These are phyloP conservation scores for Herpetomonas samuelpessoai DNA, from an alignment of 208 protist genomes.

Conservation along the genomic window DNA sequence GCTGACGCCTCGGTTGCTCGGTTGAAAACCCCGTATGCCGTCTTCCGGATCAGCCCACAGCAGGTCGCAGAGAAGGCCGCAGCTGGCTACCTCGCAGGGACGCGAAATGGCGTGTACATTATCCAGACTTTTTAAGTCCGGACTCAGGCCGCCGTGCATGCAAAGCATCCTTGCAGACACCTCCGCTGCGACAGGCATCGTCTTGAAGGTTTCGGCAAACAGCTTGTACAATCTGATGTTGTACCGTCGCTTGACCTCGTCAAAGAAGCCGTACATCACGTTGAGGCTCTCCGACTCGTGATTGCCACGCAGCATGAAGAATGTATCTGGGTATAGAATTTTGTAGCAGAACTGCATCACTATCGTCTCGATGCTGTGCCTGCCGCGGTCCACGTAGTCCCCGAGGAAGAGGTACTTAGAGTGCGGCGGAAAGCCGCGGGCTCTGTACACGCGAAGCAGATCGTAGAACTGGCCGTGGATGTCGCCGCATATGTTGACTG, in stretches of 20 bases:
- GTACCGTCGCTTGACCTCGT: constrained; percentile 94
- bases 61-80: constrained; percentile 94
- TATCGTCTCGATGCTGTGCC: constrained; percentile 94
- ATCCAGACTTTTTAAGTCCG: constrained; percentile 98
- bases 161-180: constrained; percentile 94
- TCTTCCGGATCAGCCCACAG: no score
- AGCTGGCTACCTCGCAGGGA: constrained; percentile 34
- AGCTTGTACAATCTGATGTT: constrained; percentile 49
- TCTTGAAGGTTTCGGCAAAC: constrained; percentile 71
- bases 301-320: constrained; percentile 99
- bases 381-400: constrained; percentile 99
- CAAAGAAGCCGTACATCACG: constrained; percentile 99
- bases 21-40: constrained; percentile 54
- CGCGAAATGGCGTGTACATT: constrained; percentile 86
- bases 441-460: constrained; percentile 93
- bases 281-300: constrained; percentile 99
- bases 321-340: constrained; percentile 95
- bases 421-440: constrained; percentile 71
- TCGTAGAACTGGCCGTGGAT: constrained; percentile 97
- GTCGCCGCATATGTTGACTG: constrained; percentile 92
- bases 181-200: constrained; percentile 89
- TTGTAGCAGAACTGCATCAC: constrained; percentile 93
- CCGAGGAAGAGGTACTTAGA: constrained; percentile 98
- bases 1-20: constrained; percentile 97
- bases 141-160: constrained; percentile 97